Conservation (phyloP, 2,329 filamentous ascomycete genomes). For the Aureobasidium zeae region DNA sequence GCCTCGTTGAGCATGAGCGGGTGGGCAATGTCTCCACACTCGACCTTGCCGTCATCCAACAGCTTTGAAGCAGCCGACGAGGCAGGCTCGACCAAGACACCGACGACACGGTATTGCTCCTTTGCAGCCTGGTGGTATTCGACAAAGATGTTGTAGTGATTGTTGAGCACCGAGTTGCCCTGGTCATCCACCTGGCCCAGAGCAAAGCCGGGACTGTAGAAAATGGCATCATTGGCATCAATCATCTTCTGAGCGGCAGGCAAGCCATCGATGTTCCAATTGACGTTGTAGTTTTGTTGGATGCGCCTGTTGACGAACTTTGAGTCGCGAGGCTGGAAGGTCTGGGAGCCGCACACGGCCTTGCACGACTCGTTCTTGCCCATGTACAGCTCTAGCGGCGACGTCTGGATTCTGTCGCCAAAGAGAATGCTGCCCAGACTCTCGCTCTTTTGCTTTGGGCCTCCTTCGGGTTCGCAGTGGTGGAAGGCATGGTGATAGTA, state of each 20-base stretch:
- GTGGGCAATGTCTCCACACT: conserved; percentile 53
- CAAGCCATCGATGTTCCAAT: conserved; percentile 91
- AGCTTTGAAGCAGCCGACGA: conserved; percentile 53
- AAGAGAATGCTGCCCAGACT: conserved; percentile 94
- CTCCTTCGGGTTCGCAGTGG: conserved; percentile 73
- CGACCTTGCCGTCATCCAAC: conserved; percentile 45
- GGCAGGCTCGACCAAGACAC: conserved; percentile 75
- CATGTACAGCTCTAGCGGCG: conserved; percentile 85
- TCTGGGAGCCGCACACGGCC: conserved; percentile 59
- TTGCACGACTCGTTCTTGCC: conserved; percentile 80
- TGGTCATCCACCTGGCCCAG: conserved; percentile 53
- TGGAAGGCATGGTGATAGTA: conserved; percentile 86
- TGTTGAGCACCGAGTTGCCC: conserved; percentile 61
- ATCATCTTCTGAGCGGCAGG: conserved; percentile 77
- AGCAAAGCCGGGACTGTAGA: conserved; percentile 86
- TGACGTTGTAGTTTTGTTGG: conserved; percentile 76
- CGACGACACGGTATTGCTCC: conserved; percentile 76
- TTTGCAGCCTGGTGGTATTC: conserved; percentile 78
- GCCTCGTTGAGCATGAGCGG: conserved; percentile 58
- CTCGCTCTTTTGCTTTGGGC: conserved; percentile 72
- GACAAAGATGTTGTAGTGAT: conserved; percentile 89
- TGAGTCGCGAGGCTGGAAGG: conserved; percentile 56
- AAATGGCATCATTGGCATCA: conserved; percentile 68
- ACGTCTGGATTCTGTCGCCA: conserved; percentile 95
- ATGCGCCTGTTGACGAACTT: conserved; percentile 79